Evolutionary conservation across 345 rosid species (phyloP), one percentile per base, ranked within the genome.

Genomic region (Combretum micranthum): DNA sequence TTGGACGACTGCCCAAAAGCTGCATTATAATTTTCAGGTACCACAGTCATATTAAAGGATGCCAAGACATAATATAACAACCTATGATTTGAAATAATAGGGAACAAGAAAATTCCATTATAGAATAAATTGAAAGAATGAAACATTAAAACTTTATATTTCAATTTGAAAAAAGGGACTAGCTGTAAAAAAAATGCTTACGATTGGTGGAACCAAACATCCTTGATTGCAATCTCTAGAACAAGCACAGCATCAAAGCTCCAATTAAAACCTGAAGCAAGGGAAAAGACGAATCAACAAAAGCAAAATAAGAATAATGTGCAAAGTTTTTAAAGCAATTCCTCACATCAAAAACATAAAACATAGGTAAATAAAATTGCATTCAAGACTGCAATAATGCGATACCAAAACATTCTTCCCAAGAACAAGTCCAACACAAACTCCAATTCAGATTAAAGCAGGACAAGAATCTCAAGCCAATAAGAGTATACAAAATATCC

Each of bases 1-100:
- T 53, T 77, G 18, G 94, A 65, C 48, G 88, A 65, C 72, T 88
- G 92, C 78, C 95, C 96, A 68, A 86, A 91, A 59, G 85, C 96
- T 90, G 86, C 59, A 49, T 23, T 43, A 58, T 10, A 58, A 13
- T 23, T 16, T 37, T 49, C 15, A 44, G 18, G 19, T 43, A 61
- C 23, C 51, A 43, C n/a, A 3, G 42, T 58, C 26, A 47, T 37
- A 52, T n/a, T 22, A 20, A 20, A 8, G n/a, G 44, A 21, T 19
- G 21, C 17, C 42, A 45, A 44, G 21, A 47, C 16, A 57, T 21
- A 56, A 44, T 4, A 20, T 17, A 18, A 56, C 42, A n/a, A 15
- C 12, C 25, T 25, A 18, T 49, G 15, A 46, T 42, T 42, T 20
- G 59, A 39, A 11, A 55, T 20, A 56, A 42, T 2, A 56, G 21